Evolutionary conservation across 805 yeast species (phyloP), one percentile per base, ranked within the genome.

Genomic region (Lipomyces chichibuensis): DNA sequence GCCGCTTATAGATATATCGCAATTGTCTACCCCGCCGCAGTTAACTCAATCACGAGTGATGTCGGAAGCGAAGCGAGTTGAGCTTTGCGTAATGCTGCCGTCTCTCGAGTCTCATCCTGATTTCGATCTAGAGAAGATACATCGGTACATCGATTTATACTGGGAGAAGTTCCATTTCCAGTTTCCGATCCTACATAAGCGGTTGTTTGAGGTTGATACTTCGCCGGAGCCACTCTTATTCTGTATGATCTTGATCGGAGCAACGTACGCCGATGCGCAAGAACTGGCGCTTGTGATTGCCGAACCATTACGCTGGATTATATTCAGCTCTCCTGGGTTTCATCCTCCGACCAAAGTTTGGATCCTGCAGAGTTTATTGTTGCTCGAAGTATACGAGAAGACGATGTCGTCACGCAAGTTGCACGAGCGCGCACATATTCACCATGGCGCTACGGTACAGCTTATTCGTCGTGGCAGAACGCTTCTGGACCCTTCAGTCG

Each of bases 341-440:
- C 86, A 84, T 64, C 88, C 96, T 0, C 97, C 97, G 0, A 88
- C 92, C 0, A 83, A 83, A 69, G 80, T 89, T 7, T 91, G 92
- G 88, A 85, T 91, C 13, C 81, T 92, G 59, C 97, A 92, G 76
- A 82, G 91, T 71, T 80, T 91, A 68, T 76, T 89, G 66, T 75
- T 92, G 70, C 75, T 92, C 29, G 97, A 91, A 74, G 87, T 87
- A 78, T 88, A 86, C 74, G 97, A 91, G 75, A 90, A 91, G 79
- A 84, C 88, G 66, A 87, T 89, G 72, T 81, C 91, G 0, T 84
- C 85, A 58, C 79, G 97, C 72, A 79, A 80, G 54, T 77, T 90
- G 72, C 97, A 91, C 75, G 97, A 92, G 77, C 78, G 97, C 59
- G 90, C 91, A 0, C 94, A 89, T 76, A 80, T 92, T 25, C 96